Percentiles rank a stretch among this genome's conserved stretches.
phyloP scores from a whole-genome alignment of 2,329 filamentous ascomycete species.

The Aspergillus fischeri region DNA sequence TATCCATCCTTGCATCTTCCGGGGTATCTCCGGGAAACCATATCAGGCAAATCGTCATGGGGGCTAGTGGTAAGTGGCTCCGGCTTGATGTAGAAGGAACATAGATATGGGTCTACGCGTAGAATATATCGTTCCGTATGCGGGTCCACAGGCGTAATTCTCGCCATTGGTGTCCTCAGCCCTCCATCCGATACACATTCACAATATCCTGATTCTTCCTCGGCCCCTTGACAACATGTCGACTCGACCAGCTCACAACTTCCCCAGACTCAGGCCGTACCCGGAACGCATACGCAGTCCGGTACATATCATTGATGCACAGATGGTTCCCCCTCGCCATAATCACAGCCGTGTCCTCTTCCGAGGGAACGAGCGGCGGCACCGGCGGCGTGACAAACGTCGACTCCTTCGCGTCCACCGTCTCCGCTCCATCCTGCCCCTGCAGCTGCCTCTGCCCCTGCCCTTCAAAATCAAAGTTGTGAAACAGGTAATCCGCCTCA shows the following conservation, averaged over 20 bases:
- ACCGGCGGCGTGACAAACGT: conserved; percentile 21
- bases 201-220: conserved; percentile 45
- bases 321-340: conserved; percentile 41
- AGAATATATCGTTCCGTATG: background rate
- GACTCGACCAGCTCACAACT: conserved; percentile 40
- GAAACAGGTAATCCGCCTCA: conserved; percentile 43
- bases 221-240: conserved; percentile 43
- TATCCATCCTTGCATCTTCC: background rate
- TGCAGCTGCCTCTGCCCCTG: conserved; percentile 4
- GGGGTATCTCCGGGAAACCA: background rate
- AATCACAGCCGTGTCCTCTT: conserved; percentile 25
- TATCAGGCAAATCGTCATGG: background rate
- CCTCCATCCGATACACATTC: conserved; percentile 31
- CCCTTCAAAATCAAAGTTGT: conserved; percentile 36
- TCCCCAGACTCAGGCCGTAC: conserved; percentile 27
- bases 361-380: conserved; percentile 15
- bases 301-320: conserved; percentile 46
- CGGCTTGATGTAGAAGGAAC: background rate
- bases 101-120: background rate
- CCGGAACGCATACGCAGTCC: conserved; percentile 42
- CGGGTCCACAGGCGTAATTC: background rate
- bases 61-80: background rate
- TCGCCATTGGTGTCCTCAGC: background rate
- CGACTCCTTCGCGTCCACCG: conserved; percentile 2
- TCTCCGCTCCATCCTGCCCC: background rate